Conservation (phyloP, 1,284 basidiomycete species). For the Cerioporus squamosus region DNA sequence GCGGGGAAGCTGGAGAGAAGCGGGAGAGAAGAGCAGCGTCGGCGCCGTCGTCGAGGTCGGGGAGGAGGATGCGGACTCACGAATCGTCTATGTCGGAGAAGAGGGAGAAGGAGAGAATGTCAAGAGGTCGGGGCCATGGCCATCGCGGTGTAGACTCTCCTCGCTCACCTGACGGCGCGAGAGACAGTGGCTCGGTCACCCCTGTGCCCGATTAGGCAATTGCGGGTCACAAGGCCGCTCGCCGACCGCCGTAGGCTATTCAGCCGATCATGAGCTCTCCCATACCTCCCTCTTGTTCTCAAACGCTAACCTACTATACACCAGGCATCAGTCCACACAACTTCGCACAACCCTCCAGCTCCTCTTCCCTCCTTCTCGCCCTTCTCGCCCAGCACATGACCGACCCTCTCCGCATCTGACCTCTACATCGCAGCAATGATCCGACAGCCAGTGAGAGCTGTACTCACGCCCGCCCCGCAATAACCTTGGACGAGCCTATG, state of each 20-base stretch:
- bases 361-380: neutral
- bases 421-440: conserved; percentile 12
- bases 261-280: conserved; percentile 17
- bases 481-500: conserved; percentile 21
- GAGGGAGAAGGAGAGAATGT: conserved; percentile 11
- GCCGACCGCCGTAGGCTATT: conserved; percentile 16
- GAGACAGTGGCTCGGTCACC: conserved; percentile 26
- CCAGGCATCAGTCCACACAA: conserved; percentile 1
- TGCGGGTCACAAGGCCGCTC: conserved; percentile 27
- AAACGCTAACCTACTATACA: conserved; percentile 15
- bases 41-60: conserved; percentile 7
- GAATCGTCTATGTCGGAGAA: conserved; percentile 19
- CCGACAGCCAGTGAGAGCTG: conserved; percentile 11
- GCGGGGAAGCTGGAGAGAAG: conserved; percentile 18
- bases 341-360: conserved; percentile 1
- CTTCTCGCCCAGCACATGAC: conserved; percentile 23
- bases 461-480: conserved; percentile 15
- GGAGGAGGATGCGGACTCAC: conserved; percentile 16
- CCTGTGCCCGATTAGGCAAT: conserved; percentile 26
- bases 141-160: conserved; percentile 21
- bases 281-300: conserved; percentile 14
- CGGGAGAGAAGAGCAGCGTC: conserved; percentile 11
- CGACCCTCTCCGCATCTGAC: conserved; percentile 11
- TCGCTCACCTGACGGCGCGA: conserved; percentile 27
- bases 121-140: conserved; percentile 12